Evolutionary conservation across 2,329 filamentous ascomycete species (phyloP).

Genomic region (Ophiocordyceps sinensis): DNA sequence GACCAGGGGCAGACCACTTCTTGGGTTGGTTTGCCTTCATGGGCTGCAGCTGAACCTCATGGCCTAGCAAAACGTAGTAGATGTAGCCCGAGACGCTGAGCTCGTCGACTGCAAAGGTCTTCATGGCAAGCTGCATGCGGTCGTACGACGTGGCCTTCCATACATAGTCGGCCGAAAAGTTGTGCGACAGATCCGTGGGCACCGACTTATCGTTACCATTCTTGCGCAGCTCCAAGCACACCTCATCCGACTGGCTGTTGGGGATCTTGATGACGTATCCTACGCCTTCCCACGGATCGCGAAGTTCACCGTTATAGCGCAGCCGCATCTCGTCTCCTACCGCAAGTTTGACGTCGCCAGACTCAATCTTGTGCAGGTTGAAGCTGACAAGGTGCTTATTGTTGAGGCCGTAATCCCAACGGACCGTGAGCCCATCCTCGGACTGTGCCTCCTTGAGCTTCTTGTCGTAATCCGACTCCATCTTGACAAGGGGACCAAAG

Average conservation of each 20-base stretch:
- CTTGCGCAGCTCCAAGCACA: conserved; percentile 85
- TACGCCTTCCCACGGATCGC: conserved; percentile 88
- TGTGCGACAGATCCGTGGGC: conserved; percentile 89
- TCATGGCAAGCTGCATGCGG: conserved; percentile 98
- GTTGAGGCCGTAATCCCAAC: conserved; percentile 91
- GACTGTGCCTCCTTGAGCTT: conserved; percentile 97
- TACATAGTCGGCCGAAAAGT: conserved; percentile 97
- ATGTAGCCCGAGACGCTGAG: conserved; percentile 98
- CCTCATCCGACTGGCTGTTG: conserved; percentile 97
- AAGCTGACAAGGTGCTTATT: conserved; percentile 96
- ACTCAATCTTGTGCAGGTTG: conserved; percentile 88
- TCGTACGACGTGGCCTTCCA: conserved; percentile 99
- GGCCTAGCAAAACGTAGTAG: conserved; percentile 89
- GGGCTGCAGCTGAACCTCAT: conserved; percentile 84
- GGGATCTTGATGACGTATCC: conserved; percentile 99
- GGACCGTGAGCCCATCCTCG: conserved; percentile 85
- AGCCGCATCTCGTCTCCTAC: conserved; percentile 98
- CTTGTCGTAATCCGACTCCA: conserved; percentile 97
- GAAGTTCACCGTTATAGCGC: conserved; percentile 88
- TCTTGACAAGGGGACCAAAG: conserved; percentile 94
- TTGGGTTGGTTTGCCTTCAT: conserved; percentile 94
- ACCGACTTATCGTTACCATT: conserved; percentile 94
- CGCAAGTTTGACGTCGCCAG: conserved; percentile 93
- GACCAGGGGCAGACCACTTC: conserved; percentile 88
- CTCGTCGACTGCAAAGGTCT: conserved; percentile 94